These are phyloP conservation scores for Cymbopogon flexuosus DNA, from an alignment of 202 grass and related monocot genomes.

Conservation along the genomic window DNA sequence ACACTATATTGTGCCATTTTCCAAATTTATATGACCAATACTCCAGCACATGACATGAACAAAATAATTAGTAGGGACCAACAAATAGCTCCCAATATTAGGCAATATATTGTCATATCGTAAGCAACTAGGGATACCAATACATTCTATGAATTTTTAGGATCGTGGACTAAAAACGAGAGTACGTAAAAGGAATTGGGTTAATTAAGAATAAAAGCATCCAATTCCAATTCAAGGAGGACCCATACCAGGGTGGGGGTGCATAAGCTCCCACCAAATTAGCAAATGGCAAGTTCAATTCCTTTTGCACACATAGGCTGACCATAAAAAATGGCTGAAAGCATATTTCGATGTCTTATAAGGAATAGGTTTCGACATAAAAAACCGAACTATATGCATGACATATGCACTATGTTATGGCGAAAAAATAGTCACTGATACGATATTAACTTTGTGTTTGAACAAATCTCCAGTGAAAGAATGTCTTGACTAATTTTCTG, in stretches of 20 bases:
- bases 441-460: neutral
- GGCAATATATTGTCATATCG: neutral
- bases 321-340: neutral
- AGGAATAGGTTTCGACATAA: neutral
- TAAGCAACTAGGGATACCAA: neutral
- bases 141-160: neutral
- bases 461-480: neutral
- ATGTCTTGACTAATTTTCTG: neutral
- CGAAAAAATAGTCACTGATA: neutral
- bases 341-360: neutral
- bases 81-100: neutral
- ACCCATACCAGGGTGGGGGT: neutral
- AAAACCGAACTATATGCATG: neutral
- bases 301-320: neutral
- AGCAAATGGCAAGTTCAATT: neutral
- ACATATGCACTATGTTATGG: neutral
- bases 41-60: neutral
- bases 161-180: neutral
- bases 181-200: neutral
- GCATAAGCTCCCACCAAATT: neutral
- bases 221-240: neutral
- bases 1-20: neutral
- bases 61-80: conserved; percentile 5
- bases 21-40: neutral
- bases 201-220: neutral